A percentile compares a stretch with the other conserved stretches of the same genome.
Evolutionary conservation across 768 basidiomycete species (phyloP).

Genomic region (Phlebiopsis flavidoalba): DNA sequence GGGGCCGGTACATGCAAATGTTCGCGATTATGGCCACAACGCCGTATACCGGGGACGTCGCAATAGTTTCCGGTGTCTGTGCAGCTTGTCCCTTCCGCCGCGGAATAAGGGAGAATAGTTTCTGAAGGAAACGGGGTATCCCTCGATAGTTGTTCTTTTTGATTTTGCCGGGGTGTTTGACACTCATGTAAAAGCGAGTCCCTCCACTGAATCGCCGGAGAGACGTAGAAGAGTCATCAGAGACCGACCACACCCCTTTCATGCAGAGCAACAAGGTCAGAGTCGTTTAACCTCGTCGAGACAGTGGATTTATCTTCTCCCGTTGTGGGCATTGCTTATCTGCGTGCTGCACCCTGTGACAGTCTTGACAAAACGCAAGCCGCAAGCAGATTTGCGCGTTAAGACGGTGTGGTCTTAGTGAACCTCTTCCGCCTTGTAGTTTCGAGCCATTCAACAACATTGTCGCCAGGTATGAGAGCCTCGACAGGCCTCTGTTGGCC

Average conservation of each 20-base stretch:
- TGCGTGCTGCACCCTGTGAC: slow-evolving; percentile 45
- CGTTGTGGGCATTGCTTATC: slow-evolving; percentile 37
- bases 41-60: slow-evolving; percentile 68
- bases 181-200: slow-evolving; percentile 78
- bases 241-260: slow-evolving; percentile 50
- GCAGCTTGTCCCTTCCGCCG: slow-evolving; percentile 32
- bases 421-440: slow-evolving; percentile 44
- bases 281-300: slow-evolving; percentile 30
- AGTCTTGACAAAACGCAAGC: slow-evolving; percentile 81
- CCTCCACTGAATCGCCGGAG: slow-evolving; percentile 72
- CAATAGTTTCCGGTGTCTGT: slow-evolving; percentile 23
- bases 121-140: slow-evolving; percentile 49
- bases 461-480: slow-evolving; percentile 52
- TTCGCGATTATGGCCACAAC: slow-evolving; percentile 72
- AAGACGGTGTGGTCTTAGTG: slow-evolving; percentile 39
- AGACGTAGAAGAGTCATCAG: slow-evolving; percentile 34
- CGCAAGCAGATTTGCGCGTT: slow-evolving; percentile 56
- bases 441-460: slow-evolving; percentile 51
- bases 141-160: slow-evolving; percentile 56
- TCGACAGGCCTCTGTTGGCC: slow-evolving; percentile 72
- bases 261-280: slow-evolving; percentile 50
- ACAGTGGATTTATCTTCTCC: slow-evolving; percentile 12
- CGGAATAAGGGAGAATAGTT: slow-evolving; percentile 55
- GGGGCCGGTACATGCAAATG: slow-evolving; percentile 64
- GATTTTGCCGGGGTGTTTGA: slow-evolving; percentile 50